Conservation (phyloP, 2,329 filamentous ascomycete species). For the Leptographium procerum region DNA sequence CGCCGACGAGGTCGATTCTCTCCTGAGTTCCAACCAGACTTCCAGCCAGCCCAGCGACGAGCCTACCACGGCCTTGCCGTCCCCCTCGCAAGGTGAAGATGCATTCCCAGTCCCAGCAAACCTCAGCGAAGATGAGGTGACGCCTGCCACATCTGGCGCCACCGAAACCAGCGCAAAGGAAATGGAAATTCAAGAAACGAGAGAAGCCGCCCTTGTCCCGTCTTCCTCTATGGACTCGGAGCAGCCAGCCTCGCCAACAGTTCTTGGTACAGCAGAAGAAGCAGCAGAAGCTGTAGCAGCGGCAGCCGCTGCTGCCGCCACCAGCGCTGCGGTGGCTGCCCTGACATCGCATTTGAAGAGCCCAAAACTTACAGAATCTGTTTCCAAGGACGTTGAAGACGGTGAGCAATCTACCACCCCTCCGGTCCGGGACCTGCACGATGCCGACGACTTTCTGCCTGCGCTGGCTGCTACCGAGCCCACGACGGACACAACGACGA, state of each 20-base stretch:
- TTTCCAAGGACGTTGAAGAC: constrained; percentile 4
- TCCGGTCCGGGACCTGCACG: neutral
- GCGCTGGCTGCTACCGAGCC: neutral
- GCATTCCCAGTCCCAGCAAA: neutral
- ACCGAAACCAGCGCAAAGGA: neutral
- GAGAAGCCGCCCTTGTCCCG: neutral
- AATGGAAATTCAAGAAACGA: constrained; percentile 1
- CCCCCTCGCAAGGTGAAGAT: neutral
- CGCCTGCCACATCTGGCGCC: neutral
- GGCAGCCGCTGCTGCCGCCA: neutral
- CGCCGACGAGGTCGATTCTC: neutral
- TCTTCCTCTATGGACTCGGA: constrained; percentile 6
- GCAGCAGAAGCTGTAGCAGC: neutral
- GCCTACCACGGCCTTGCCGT: neutral
- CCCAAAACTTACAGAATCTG: constrained; percentile 3
- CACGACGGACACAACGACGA: constrained; percentile 1
- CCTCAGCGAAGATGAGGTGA: neutral
- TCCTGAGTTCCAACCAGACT: neutral
- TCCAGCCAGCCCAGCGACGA: constrained; percentile 7
- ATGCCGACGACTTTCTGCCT: neutral
- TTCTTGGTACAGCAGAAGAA: constrained; percentile 2
- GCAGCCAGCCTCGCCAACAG: neutral
- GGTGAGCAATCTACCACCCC: neutral
- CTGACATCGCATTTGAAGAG: neutral
- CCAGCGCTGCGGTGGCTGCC: neutral